Conservation (phyloP, 768 basidiomycete species). For the Boletus eberwhitei region DNA sequence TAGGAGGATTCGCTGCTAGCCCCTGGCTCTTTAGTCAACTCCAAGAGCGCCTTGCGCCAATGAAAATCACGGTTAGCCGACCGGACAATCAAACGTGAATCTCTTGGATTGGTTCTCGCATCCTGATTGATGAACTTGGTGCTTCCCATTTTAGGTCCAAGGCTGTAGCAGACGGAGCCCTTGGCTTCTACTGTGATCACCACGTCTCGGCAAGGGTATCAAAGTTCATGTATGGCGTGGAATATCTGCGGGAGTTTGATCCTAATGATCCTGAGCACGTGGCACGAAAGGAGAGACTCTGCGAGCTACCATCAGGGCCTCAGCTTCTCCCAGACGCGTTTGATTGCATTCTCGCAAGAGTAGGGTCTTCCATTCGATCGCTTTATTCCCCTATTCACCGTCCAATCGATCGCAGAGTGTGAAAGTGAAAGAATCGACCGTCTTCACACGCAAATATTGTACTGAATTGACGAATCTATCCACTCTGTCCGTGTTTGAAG, state of each 20-base stretch:
- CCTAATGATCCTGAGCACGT: slow-evolving; percentile 63
- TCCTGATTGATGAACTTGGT: not conserved
- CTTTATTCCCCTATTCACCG: slow-evolving; percentile 6
- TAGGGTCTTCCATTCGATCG: slow-evolving; percentile 32
- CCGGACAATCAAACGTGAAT: slow-evolving; percentile 78
- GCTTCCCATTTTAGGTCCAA: slow-evolving; percentile 55
- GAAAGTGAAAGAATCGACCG: slow-evolving; percentile 77
- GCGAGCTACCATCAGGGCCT: slow-evolving; percentile 75
- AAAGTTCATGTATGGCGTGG: slow-evolving; percentile 80
- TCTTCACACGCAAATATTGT: slow-evolving; percentile 79
- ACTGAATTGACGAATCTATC: slow-evolving; percentile 76
- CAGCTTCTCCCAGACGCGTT: slow-evolving; percentile 78
- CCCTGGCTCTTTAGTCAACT: slow-evolving; percentile 77
- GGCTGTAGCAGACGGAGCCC: slow-evolving; percentile 79
- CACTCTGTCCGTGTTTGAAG: slow-evolving; percentile 76
- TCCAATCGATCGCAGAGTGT: slow-evolving; percentile 42
- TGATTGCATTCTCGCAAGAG: slow-evolving; percentile 72
- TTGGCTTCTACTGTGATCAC: slow-evolving; percentile 83
- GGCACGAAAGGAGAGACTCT: slow-evolving; percentile 58
- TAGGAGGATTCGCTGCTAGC: slow-evolving; percentile 81
- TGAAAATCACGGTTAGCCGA: slow-evolving; percentile 60
- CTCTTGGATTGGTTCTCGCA: slow-evolving; percentile 4
- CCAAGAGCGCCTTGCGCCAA: slow-evolving; percentile 59
- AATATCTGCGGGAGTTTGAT: slow-evolving; percentile 69
- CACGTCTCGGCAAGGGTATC: slow-evolving; percentile 80